phyloP scores from a whole-genome alignment of 768 basidiomycete species.

The Boletus tomentosulus region DNA sequence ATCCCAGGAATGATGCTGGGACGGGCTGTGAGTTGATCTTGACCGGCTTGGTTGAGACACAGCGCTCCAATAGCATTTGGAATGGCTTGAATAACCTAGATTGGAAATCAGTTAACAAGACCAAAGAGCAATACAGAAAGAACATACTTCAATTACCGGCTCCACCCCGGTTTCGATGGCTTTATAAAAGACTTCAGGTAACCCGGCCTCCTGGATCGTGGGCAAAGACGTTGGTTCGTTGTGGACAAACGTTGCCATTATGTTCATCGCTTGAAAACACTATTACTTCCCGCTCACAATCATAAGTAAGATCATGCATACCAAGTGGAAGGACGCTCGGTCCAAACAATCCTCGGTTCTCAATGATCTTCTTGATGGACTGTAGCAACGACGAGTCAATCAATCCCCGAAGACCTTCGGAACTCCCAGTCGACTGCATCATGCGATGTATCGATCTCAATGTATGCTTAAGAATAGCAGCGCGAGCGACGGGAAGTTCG shows the following conservation, averaged over 20 bases:
- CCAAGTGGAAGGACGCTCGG: conserved; percentile 81
- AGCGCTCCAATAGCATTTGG: conserved; percentile 95
- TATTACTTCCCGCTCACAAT: conserved; percentile 7
- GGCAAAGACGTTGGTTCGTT: conserved; percentile 95
- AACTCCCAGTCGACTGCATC: conserved; percentile 94
- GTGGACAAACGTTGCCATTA: conserved; percentile 95
- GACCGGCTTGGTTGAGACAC: conserved; percentile 88
- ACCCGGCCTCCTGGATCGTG: conserved; percentile 86
- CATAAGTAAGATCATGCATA: conserved; percentile 33
- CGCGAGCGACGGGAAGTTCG: conserved; percentile 64
- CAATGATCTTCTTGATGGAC: conserved; percentile 85
- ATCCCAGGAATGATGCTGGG: conserved; percentile 82
- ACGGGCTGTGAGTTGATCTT: conserved; percentile 71
- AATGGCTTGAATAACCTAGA: conserved; percentile 84
- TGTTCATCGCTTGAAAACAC: conserved; percentile 63
- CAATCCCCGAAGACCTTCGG: conserved; percentile 90
- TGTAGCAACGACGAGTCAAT: conserved; percentile 86
- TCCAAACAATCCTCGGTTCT: conserved; percentile 79
- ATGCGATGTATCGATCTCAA: conserved; percentile 92
- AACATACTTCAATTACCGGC: conserved; percentile 75
- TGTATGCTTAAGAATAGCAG: conserved; percentile 83
- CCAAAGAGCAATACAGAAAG: neutral
- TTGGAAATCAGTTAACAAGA: neutral
- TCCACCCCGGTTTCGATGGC: conserved; percentile 83
- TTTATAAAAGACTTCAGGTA: conserved; percentile 87